Evolutionary conservation across 2,329 filamentous ascomycete species (phyloP).

Genomic region (Diaporthe citri): DNA sequence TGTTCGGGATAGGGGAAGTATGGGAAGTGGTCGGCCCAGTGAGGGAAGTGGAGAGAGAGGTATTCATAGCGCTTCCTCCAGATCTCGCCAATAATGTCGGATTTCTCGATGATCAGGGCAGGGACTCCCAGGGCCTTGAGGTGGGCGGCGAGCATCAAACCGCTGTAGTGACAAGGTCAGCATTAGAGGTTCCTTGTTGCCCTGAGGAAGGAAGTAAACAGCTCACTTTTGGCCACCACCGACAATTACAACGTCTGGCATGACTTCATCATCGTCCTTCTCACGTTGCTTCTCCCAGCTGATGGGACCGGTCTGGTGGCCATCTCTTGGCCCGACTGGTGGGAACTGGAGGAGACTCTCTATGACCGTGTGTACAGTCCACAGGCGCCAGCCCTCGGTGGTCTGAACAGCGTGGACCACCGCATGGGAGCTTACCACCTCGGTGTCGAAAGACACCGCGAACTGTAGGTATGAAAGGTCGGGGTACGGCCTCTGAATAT

Average conservation of each 20-base stretch:
- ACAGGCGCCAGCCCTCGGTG: conserved; percentile 50
- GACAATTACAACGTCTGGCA: not conserved
- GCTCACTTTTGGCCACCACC: conserved; percentile 1
- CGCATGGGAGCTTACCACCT: conserved; percentile 47
- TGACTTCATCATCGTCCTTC: conserved; percentile 42
- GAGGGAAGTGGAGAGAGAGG: conserved; percentile 59
- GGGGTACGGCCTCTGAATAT: conserved; percentile 46
- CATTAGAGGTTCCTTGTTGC: not conserved
- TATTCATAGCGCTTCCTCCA: conserved; percentile 70
- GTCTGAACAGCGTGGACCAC: conserved; percentile 50
- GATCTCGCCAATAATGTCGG: conserved; percentile 66
- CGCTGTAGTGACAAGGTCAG: not conserved
- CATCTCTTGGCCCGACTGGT: conserved; percentile 46
- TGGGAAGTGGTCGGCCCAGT: conserved; percentile 71
- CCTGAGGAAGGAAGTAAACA: not conserved
- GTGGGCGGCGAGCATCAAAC: conserved; percentile 62
- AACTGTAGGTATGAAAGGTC: conserved; percentile 49
- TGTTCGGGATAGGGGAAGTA: conserved; percentile 71
- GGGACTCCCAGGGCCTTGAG: conserved; percentile 67
- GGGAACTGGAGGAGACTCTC: conserved; percentile 50
- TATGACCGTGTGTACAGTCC: conserved; percentile 51
- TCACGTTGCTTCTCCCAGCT: conserved; percentile 50
- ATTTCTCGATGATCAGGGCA: conserved; percentile 64
- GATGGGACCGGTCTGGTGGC: conserved; percentile 50
- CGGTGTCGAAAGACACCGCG: conserved; percentile 49